Evolutionary conservation across 768 basidiomycete genomes (phyloP).

Genomic region (Suillus subluteus): DNA sequence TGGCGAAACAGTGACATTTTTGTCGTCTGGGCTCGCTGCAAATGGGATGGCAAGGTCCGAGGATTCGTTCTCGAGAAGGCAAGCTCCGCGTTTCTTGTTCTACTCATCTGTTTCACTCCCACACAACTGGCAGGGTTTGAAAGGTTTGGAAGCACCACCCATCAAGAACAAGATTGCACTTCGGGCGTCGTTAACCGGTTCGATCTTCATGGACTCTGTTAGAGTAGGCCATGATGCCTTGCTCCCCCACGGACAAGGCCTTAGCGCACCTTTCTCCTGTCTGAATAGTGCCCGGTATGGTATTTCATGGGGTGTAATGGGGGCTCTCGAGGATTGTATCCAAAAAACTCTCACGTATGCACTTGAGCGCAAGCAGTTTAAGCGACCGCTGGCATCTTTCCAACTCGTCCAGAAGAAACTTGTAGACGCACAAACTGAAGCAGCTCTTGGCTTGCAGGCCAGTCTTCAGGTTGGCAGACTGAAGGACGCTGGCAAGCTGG

Average conservation of each 20-base stretch:
- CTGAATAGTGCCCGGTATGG: constrained; percentile 88
- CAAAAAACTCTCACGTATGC: constrained; percentile 78
- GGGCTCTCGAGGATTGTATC: constrained; percentile 92
- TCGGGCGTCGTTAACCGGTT: constrained; percentile 81
- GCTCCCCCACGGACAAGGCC: constrained; percentile 76
- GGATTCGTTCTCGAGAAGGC: constrained; percentile 94
- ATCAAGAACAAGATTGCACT: constrained; percentile 96
- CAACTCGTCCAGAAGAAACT: constrained; percentile 99
- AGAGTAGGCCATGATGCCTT: constrained; percentile 73
- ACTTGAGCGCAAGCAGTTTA: constrained; percentile 89
- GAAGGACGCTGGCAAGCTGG: constrained; percentile 73
- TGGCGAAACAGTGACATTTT: constrained; percentile 71
- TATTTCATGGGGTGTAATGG: constrained; percentile 96
- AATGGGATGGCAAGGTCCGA: constrained; percentile 90
- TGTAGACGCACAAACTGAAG: constrained; percentile 89
- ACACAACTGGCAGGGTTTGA: constrained; percentile 58
- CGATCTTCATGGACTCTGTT: constrained; percentile 93
- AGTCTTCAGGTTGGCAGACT: constrained; percentile 83
- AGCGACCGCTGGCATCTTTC: constrained; percentile 88
- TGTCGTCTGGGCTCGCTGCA: constrained; percentile 92
- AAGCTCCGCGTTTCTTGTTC: constrained; percentile 2
- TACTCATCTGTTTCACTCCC: constrained; percentile 3
- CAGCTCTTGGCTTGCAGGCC: constrained; percentile 74
- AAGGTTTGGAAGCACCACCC: constrained; percentile 80
- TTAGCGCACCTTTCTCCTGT: constrained; percentile 89